These are phyloP conservation scores for Bacidia gigantensis DNA, from an alignment of 495 filamentous ascomycete genomes.

Conservation along the genomic window DNA sequence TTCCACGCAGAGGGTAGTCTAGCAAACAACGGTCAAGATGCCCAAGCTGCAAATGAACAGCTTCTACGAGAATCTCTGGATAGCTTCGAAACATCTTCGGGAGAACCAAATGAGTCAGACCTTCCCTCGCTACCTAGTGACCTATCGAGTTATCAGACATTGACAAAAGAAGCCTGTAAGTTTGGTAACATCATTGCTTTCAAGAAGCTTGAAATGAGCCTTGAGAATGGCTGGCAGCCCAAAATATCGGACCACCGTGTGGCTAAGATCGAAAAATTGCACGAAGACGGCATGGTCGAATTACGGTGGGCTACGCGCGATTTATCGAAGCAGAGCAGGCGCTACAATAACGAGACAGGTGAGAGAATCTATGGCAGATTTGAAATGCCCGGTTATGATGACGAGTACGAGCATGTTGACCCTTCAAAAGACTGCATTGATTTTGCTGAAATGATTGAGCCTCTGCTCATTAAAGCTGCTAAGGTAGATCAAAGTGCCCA, in stretches of 20 bases:
- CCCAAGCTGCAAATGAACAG: constrained; percentile 18
- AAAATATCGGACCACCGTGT: constrained; percentile 52
- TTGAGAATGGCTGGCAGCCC: constrained; percentile 65
- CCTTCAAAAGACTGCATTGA: constrained; percentile 38
- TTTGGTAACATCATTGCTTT: constrained; percentile 64
- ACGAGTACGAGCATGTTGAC: constrained; percentile 37
- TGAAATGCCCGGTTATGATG: constrained; percentile 47
- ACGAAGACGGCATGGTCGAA: constrained; percentile 34
- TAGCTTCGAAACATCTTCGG: constrained; percentile 20
- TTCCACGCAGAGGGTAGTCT: neutral
- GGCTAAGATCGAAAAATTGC: constrained; percentile 44
- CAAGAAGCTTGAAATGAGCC: constrained; percentile 60
- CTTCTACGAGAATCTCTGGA: constrained; percentile 21
- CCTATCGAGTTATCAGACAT: constrained; percentile 35
- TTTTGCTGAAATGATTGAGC: constrained; percentile 45
- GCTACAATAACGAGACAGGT: constrained; percentile 39
- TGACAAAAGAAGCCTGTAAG: constrained; percentile 40
- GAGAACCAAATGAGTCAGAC: constrained; percentile 36
- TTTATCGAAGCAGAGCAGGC: constrained; percentile 33
- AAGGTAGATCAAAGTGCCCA: constrained; percentile 15
- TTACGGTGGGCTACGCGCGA: constrained; percentile 61
- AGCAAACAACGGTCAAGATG: neutral
- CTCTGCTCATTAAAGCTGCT: constrained; percentile 41
- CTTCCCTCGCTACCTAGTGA: constrained; percentile 57
- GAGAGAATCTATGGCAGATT: constrained; percentile 49